phyloP scores from a whole-genome alignment of 148 eudicot genomes.

The Dysphania ambrosioides region DNA sequence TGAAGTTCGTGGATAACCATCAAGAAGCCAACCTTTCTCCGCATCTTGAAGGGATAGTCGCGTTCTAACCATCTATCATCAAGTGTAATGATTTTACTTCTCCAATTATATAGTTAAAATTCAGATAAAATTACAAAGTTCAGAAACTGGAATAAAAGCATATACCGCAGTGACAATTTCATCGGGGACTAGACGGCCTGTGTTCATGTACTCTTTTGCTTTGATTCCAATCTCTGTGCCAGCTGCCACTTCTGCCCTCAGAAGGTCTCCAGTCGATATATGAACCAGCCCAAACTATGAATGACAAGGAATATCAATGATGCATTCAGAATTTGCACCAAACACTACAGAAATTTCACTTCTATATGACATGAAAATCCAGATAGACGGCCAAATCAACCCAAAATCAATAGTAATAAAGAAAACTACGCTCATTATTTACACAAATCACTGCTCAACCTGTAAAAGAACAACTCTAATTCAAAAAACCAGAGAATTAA shows the following conservation, averaged over 20 bases:
- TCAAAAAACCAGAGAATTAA: background rate
- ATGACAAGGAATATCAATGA: background rate
- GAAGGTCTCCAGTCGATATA: conserved; percentile 93
- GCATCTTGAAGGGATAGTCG: conserved; percentile 73
- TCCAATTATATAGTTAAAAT: background rate
- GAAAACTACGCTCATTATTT: background rate
- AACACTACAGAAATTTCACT: too few relatives aligned
- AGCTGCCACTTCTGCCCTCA: conserved; percentile 85
- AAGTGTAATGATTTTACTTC: conserved; percentile 7
- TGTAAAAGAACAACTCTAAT: too few relatives aligned
- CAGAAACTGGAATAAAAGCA: conserved; percentile 6
- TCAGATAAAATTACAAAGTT: background rate
- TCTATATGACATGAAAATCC: background rate
- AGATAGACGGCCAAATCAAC: background rate
- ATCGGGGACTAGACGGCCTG: conserved; percentile 89
- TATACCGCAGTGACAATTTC: conserved; percentile 83
- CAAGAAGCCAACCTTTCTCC: conserved; percentile 95
- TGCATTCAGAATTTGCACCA: background rate
- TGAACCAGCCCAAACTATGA: conserved; percentile 88
- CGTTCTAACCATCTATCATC: conserved; percentile 69
- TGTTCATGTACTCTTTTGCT: conserved; percentile 84
- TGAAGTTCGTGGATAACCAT: conserved; percentile 84
- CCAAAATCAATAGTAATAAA: background rate
- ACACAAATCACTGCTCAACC: background rate
- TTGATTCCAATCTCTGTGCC: conserved; percentile 84